Conservation (phyloP, 2,329 filamentous ascomycete genomes). For the Tolypocladium ovalisporum region DNA sequence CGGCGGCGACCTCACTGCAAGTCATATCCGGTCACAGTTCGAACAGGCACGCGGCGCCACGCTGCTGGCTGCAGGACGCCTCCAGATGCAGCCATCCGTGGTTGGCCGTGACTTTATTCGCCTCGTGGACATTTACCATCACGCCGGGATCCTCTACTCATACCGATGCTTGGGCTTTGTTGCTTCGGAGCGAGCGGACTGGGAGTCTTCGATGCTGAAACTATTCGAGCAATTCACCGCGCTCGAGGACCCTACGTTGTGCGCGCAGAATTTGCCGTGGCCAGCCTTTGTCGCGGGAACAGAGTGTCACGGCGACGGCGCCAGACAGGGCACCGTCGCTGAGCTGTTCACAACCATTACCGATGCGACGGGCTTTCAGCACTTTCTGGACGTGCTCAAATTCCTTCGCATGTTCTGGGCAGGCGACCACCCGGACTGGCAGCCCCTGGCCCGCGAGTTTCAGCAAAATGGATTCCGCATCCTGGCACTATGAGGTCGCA, state of each 20-base stretch:
- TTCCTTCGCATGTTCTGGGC: constrained; percentile 16
- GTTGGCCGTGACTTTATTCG: constrained; percentile 14
- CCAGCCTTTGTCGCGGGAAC: constrained; percentile 17
- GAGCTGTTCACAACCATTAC: constrained; percentile 8
- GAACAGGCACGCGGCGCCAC: constrained; percentile 15
- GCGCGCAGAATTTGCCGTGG: constrained; percentile 18
- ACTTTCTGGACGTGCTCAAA: constrained; percentile 10
- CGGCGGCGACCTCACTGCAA: not conserved
- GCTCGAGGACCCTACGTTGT: constrained; percentile 12
- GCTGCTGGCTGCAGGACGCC: constrained; percentile 13
- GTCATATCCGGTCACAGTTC: constrained; percentile 9
- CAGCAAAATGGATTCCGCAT: constrained; percentile 12
- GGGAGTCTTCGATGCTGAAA: constrained; percentile 6
- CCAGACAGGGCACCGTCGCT: constrained; percentile 8
- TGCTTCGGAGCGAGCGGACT: constrained; percentile 4
- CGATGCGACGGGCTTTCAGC: constrained; percentile 11
- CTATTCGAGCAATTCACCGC: constrained; percentile 11
- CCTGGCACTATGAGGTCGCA: constrained; percentile 8
- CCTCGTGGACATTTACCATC: constrained; percentile 17
- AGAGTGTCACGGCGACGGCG: constrained; percentile 11
- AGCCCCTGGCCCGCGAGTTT: constrained; percentile 10
- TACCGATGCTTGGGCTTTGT: constrained; percentile 14
- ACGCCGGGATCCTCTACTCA: constrained; percentile 15
- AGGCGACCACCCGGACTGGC: constrained; percentile 13
- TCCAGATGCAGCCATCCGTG: constrained; percentile 8